Percentiles rank a stretch among this genome's conserved stretches.
phyloP scores from a whole-genome alignment of 495 filamentous ascomycete species.

The Neurospora sp. region DNA sequence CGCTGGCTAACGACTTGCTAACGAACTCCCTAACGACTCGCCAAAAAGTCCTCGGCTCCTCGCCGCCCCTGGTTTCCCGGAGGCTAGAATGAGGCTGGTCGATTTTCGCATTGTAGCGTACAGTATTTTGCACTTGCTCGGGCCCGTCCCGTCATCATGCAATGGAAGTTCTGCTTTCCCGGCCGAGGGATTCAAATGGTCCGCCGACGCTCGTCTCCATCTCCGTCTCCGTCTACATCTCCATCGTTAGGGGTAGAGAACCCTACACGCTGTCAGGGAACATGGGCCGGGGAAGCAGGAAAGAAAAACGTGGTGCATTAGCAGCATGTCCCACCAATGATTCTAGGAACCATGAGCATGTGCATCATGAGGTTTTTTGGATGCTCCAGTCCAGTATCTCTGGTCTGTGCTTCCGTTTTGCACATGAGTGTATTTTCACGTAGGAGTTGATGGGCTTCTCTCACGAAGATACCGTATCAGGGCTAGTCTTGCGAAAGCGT shows the following conservation, averaged over 20 bases:
- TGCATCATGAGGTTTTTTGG: background rate
- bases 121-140: background rate
- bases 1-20: background rate
- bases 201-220: background rate
- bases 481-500: background rate
- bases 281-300: conserved; percentile 4
- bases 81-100: background rate
- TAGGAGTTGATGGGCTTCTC: background rate
- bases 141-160: background rate
- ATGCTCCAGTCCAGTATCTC: background rate
- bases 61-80: background rate
- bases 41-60: background rate
- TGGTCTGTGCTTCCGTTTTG: background rate
- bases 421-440: background rate
- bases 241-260: background rate
- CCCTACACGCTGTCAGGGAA: background rate
- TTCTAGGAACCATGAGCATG: background rate
- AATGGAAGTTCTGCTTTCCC: background rate
- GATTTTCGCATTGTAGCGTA: background rate
- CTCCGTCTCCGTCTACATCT: background rate
- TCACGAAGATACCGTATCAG: background rate
- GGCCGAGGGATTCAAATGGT: too few relatives aligned
- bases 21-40: background rate
- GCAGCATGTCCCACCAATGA: background rate
- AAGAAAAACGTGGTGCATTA: background rate